phyloP scores from a whole-genome alignment of 257 asterid genomes.

The Gentiana dahurica region DNA sequence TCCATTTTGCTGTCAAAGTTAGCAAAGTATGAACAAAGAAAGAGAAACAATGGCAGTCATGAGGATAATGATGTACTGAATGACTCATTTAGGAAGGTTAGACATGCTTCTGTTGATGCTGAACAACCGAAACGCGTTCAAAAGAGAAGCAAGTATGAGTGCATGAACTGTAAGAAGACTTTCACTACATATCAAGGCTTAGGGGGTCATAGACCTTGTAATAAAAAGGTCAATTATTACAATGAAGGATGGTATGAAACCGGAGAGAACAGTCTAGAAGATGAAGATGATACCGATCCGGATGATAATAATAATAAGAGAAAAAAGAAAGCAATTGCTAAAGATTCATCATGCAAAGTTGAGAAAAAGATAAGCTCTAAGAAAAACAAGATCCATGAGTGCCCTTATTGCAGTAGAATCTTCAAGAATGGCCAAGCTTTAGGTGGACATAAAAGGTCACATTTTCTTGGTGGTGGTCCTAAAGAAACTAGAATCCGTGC shows the following conservation, averaged over 20 bases:
- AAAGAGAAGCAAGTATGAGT: conserved; percentile 68
- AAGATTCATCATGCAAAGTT: conserved; percentile 19
- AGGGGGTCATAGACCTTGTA: conserved; percentile 96
- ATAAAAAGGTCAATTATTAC: conserved; percentile 32
- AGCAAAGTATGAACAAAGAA: conserved; percentile 26
- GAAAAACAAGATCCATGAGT: conserved; percentile 55
- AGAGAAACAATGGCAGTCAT: conserved; percentile 23
- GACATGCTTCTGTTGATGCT: conserved; percentile 20
- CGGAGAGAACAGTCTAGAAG: conserved; percentile 57
- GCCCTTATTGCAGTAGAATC: conserved; percentile 67
- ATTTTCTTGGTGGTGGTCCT: conserved; percentile 44
- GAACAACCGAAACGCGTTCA: conserved; percentile 17
- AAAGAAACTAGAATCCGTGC: conserved; percentile 23
- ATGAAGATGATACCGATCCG: conserved; percentile 22
- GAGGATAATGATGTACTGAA: conserved; percentile 26
- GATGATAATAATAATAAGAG: conserved; percentile 24
- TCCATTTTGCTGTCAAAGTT: neutral
- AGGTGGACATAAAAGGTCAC: conserved; percentile 95
- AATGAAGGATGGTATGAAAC: conserved; percentile 41
- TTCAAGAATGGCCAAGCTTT: conserved; percentile 96
- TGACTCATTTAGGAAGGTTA: conserved; percentile 23
- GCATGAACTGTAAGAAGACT: conserved; percentile 73
- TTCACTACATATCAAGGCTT: conserved; percentile 87
- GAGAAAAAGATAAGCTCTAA: conserved; percentile 37
- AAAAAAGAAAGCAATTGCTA: conserved; percentile 28